Evolutionary conservation across 1,139 yeast genomes (phyloP).

Genomic region (Pichia sp.): DNA sequence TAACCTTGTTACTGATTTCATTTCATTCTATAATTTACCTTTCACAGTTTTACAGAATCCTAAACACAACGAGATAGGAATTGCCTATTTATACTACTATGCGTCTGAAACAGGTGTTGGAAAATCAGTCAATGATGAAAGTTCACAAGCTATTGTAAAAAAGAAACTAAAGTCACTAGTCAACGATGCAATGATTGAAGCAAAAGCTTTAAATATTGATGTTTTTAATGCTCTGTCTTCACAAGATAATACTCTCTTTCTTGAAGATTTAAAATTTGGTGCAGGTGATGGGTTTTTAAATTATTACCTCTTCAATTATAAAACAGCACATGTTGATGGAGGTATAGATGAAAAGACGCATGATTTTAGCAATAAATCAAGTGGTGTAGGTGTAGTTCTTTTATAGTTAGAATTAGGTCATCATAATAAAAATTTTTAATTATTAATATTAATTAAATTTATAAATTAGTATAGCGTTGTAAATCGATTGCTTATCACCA

Average conservation of each 20-base stretch:
- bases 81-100: conserved; percentile 87
- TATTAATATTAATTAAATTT: background rate
- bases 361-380: conserved; percentile 47
- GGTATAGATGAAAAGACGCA: conserved; percentile 59
- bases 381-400: conserved; percentile 69
- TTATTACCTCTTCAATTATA: conserved; percentile 87
- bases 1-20: conserved; percentile 76
- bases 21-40: conserved; percentile 85
- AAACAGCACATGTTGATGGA: conserved; percentile 71
- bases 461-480: background rate
- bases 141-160: conserved; percentile 37
- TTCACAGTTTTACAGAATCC: conserved; percentile 73
- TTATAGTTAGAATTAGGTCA: background rate
- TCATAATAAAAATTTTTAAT: background rate
- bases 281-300: conserved; percentile 90
- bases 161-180: conserved; percentile 57
- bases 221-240: conserved; percentile 90
- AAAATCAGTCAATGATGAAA: conserved; percentile 30
- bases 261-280: conserved; percentile 82
- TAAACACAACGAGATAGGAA: conserved; percentile 62
- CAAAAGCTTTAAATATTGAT: conserved; percentile 64
- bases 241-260: conserved; percentile 80
- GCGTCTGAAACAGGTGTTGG: conserved; percentile 57
- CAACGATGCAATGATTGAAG: conserved; percentile 70
- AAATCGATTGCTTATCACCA: background rate